These are phyloP conservation scores for Reticulascus tulasneorum DNA, from an alignment of 2,329 filamentous ascomycete genomes.

Conservation along the genomic window DNA sequence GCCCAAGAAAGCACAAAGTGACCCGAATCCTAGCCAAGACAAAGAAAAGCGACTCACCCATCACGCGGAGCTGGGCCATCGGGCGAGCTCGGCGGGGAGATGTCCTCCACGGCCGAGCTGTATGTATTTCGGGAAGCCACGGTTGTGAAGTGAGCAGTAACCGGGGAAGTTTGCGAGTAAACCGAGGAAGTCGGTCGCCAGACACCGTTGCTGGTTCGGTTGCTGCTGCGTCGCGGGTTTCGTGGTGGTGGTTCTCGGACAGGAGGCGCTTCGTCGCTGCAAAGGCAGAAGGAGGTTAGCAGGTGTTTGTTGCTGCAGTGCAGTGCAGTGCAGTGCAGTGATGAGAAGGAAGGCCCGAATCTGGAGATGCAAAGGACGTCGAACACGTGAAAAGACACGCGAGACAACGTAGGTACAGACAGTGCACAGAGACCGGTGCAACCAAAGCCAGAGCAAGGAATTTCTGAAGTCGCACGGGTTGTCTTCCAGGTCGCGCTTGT, in stretches of 20 bases:
- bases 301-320: background rate
- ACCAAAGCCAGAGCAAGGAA: too few relatives aligned
- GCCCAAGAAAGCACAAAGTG: conserved; percentile 8
- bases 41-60: conserved; percentile 33
- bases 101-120: conserved; percentile 25
- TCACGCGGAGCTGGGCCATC: conserved; percentile 34
- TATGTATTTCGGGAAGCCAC: conserved; percentile 14
- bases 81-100: conserved; percentile 57
- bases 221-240: conserved; percentile 1
- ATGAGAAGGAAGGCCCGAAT: too few relatives aligned
- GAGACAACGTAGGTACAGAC: too few relatives aligned
- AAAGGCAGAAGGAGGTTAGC: conserved; percentile 4
- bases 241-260: conserved; percentile 4
- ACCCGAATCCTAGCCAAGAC: background rate
- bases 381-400: too few relatives aligned
- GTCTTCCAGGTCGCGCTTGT: too few relatives aligned
- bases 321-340: too few relatives aligned
- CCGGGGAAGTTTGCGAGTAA: conserved; percentile 11
- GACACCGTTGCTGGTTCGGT: background rate
- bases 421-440: too few relatives aligned
- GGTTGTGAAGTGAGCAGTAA: conserved; percentile 12
- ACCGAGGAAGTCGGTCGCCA: conserved; percentile 15
- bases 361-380: too few relatives aligned
- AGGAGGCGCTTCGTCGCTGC: conserved; percentile 9
- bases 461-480: too few relatives aligned